Conservation (phyloP, 2,329 filamentous ascomycete genomes). For the Monosporascus sp. region DNA sequence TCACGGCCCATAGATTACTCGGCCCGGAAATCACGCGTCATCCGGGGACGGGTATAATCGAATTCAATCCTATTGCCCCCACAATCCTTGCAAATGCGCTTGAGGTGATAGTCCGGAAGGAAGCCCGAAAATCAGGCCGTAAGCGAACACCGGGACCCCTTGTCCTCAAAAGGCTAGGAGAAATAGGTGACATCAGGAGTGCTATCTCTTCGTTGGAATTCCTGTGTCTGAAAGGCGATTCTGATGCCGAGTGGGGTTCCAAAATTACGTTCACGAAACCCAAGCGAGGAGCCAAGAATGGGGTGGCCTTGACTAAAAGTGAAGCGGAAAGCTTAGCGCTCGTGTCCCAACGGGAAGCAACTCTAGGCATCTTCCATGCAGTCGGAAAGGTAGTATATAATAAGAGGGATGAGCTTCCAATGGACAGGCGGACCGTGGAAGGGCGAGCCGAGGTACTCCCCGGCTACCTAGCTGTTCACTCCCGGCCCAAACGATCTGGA, state of each 20-base stretch:
- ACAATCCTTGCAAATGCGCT: slow-evolving; percentile 82
- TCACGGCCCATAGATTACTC: slow-evolving; percentile 85
- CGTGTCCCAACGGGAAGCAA: slow-evolving; percentile 82
- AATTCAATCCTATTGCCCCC: slow-evolving; percentile 89
- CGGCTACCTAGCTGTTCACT: slow-evolving; percentile 49
- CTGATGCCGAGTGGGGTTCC: slow-evolving; percentile 68
- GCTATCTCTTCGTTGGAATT: slow-evolving; percentile 93
- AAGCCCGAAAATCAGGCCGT: slow-evolving; percentile 72
- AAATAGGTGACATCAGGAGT: slow-evolving; percentile 86
- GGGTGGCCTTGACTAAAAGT: slow-evolving; percentile 61
- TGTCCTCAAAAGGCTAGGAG: slow-evolving; percentile 73
- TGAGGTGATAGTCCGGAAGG: slow-evolving; percentile 76
- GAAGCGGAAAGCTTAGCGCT: slow-evolving; percentile 76
- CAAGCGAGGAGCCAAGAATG: slow-evolving; percentile 56
- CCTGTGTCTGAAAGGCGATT: slow-evolving; percentile 76
- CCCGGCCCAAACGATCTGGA: slow-evolving; percentile 58
- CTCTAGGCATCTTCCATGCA: slow-evolving; percentile 90
- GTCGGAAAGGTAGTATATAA: slow-evolving; percentile 97
- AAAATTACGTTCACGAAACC: slow-evolving; percentile 66
- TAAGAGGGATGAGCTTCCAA: slow-evolving; percentile 63
- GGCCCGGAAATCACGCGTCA: slow-evolving; percentile 83
- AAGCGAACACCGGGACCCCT: slow-evolving; percentile 70
- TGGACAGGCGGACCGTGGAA: slow-evolving; percentile 29
- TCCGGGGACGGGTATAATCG: slow-evolving; percentile 71
- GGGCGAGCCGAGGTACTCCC: slow-evolving; percentile 52